phyloP scores from a whole-genome alignment of 495 filamentous ascomycete species.

The Aspergillus nanangensis region DNA sequence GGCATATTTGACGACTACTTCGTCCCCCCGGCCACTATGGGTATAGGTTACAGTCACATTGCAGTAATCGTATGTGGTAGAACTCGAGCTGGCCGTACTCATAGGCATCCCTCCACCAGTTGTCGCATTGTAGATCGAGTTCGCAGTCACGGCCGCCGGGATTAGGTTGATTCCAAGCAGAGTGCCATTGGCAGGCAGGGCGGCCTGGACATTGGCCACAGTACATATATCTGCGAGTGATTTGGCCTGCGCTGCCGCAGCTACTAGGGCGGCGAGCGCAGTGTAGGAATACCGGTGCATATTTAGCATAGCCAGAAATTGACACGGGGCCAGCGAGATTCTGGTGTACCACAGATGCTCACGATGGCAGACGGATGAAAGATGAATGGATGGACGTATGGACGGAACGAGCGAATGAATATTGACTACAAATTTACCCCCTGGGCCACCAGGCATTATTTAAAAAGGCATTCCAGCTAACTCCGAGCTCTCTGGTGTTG shows the following conservation, averaged over 20 bases:
- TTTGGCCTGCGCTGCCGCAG: constrained; percentile 21
- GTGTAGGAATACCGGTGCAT: constrained; percentile 22
- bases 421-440: no score
- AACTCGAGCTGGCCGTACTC: no score
- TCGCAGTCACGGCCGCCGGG: constrained; percentile 25
- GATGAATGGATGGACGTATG: no score
- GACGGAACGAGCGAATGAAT: no score
- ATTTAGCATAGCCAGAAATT: no score
- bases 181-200: constrained; percentile 30
- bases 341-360: no score
- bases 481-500: no score
- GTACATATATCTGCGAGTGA: constrained; percentile 31
- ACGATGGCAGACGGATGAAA: no score
- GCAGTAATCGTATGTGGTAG: constrained; percentile 28
- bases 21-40: constrained; percentile 28
- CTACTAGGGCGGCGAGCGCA: constrained; percentile 22
- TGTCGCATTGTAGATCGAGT: constrained; percentile 20
- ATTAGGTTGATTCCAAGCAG: constrained; percentile 26
- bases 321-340: no score
- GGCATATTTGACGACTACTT: constrained; percentile 27
- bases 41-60: constrained; percentile 33
- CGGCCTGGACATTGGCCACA: constrained; percentile 24
- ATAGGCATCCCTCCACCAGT: constrained; percentile 12
- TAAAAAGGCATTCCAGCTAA: no score
- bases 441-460: no score